These are phyloP conservation scores for Exophiala bonariae DNA, from an alignment of 2,329 filamentous ascomycete species.

Conservation along the genomic window DNA sequence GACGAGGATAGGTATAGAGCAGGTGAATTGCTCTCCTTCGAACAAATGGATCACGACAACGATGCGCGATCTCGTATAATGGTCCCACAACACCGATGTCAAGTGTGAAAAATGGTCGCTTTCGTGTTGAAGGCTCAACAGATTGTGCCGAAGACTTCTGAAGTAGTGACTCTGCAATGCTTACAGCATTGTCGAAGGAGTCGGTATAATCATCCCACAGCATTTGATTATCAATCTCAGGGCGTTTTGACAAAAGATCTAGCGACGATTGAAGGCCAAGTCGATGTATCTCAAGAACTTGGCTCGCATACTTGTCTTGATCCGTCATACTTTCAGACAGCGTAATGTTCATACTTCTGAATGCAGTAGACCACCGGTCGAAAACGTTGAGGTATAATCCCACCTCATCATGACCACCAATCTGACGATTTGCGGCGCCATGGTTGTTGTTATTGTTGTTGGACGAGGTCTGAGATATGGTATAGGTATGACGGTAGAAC, in stretches of 20 bases:
- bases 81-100: slow-evolving; percentile 26
- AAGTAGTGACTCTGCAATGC: slow-evolving; percentile 24
- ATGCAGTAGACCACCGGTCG: too few species aligned
- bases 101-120: slow-evolving; percentile 23
- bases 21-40: slow-evolving; percentile 26
- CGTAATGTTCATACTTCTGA: too few species aligned
- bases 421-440: too few species aligned
- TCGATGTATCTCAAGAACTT: too few species aligned
- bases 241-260: background rate
- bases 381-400: too few species aligned
- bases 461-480: too few species aligned
- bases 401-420: too few species aligned
- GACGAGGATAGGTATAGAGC: slow-evolving; percentile 22
- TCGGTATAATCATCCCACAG: slow-evolving; percentile 26
- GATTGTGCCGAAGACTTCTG: background rate
- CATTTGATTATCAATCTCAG: slow-evolving; percentile 5
- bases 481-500: background rate
- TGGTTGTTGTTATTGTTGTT: too few species aligned
- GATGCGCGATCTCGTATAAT: slow-evolving; percentile 26
- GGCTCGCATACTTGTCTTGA: too few species aligned
- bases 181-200: slow-evolving; percentile 24
- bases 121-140: slow-evolving; percentile 4
- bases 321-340: too few species aligned
- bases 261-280: too few species aligned
- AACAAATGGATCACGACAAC: slow-evolving; percentile 28